Evolutionary conservation across 192 early-diverging fungal genomes (phyloP).

Genomic region (Coemansia sp.): DNA sequence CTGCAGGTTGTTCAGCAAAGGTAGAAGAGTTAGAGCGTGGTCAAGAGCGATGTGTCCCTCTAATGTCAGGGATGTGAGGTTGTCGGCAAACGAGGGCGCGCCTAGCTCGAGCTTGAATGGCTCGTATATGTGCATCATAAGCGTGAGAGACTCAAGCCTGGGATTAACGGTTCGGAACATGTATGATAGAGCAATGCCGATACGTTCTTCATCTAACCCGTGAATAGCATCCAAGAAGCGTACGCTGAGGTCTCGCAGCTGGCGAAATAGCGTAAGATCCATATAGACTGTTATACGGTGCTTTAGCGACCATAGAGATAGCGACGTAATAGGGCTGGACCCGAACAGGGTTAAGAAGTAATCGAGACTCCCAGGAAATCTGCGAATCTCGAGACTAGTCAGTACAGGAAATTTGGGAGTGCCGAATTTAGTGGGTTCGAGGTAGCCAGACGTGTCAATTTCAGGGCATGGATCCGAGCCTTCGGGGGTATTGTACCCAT

Average conservation of each 20-base stretch:
- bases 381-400: constrained; percentile 12
- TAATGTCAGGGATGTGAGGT: constrained; percentile 1
- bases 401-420: constrained; percentile 20
- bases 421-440: constrained; percentile 1
- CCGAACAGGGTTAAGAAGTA: constrained; percentile 17
- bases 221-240: constrained; percentile 9
- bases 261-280: constrained; percentile 3
- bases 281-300: constrained; percentile 6
- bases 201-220: background rate
- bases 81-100: constrained; percentile 8
- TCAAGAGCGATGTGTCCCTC: background rate
- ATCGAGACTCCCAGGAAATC: constrained; percentile 12
- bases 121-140: constrained; percentile 1
- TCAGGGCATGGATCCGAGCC: background rate
- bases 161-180: background rate
- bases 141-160: constrained; percentile 3
- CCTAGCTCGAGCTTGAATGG: background rate
- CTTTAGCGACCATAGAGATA: constrained; percentile 19
- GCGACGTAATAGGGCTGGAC: constrained; percentile 6
- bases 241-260: constrained; percentile 12
- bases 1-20: background rate
- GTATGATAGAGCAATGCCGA: background rate
- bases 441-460: background rate
- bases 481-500: background rate
- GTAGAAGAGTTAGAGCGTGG: background rate